Evolutionary conservation across 306 rosid species (phyloP).

Genomic region (Acacia confusa): DNA sequence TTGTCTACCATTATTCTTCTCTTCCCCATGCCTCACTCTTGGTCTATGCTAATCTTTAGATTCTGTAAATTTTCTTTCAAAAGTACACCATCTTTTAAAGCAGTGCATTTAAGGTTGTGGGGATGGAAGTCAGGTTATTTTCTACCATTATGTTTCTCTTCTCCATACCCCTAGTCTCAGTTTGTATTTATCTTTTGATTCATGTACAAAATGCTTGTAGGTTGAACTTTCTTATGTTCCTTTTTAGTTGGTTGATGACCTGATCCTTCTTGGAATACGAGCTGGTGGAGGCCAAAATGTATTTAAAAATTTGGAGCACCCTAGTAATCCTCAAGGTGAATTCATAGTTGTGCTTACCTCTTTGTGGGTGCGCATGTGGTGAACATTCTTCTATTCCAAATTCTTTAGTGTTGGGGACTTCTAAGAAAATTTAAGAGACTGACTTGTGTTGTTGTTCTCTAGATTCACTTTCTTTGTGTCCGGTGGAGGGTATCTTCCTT

Average conservation of each 20-base stretch:
- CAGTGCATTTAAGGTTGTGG: conserved; percentile 4
- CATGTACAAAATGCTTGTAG: conserved; percentile 4
- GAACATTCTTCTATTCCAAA: neutral
- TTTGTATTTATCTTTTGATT: neutral
- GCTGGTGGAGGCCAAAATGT: conserved; percentile 66
- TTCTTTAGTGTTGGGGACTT: conserved; percentile 18
- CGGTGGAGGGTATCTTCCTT: conserved; percentile 79
- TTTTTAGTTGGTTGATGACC: conserved; percentile 79
- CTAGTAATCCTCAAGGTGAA: conserved; percentile 57
- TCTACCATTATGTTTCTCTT: conserved; percentile 16
- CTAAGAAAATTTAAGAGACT: conserved; percentile 30
- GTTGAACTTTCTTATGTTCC: conserved; percentile 34
- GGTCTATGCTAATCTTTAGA: neutral
- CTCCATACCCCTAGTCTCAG: neutral
- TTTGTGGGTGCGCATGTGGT: neutral
- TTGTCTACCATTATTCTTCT: conserved; percentile 24
- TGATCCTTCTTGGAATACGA: conserved; percentile 72
- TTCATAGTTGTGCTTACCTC: neutral
- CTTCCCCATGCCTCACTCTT: neutral
- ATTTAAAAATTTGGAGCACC: conserved; percentile 45
- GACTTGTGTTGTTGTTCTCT: conserved; percentile 40
- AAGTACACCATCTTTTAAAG: conserved; percentile 3
- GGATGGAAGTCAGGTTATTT: conserved; percentile 68
- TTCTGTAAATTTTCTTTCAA: conserved; percentile 24
- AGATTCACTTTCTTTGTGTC: conserved; percentile 75